Conservation (phyloP, 805 yeast species). For the Yarrowia alimentaria region DNA sequence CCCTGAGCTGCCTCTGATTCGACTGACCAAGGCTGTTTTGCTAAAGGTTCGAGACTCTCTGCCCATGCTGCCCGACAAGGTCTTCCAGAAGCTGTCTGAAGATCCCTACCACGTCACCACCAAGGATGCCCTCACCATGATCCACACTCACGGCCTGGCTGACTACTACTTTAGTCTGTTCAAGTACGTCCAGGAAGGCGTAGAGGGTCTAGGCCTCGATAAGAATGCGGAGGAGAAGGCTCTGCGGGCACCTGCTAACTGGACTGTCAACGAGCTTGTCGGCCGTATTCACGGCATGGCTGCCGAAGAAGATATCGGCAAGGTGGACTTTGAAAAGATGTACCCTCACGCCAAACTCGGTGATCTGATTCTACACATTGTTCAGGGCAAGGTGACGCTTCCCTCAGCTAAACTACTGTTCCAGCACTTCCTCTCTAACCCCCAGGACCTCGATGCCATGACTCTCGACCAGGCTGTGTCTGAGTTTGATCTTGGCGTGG, state of each 20-base stretch:
- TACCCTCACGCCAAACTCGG: conserved; percentile 49
- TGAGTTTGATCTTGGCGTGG: conserved; percentile 45
- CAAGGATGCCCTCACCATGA: conserved; percentile 72
- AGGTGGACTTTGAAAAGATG: conserved; percentile 37
- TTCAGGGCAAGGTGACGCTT: conserved; percentile 51
- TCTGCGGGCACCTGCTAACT: conserved; percentile 53
- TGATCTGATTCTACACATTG: conserved; percentile 54
- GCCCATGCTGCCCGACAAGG: conserved; percentile 63
- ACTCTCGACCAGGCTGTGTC: conserved; percentile 49
- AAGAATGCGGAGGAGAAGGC: conserved; percentile 38
- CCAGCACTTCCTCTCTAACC: conserved; percentile 56
- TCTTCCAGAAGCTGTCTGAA: conserved; percentile 47
- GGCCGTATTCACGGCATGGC: conserved; percentile 51
- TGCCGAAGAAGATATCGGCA: conserved; percentile 52
- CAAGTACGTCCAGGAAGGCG: conserved; percentile 28
- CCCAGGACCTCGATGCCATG: conserved; percentile 40
- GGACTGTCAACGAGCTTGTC: conserved; percentile 78
- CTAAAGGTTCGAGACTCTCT: conserved; percentile 42
- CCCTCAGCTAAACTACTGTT: conserved; percentile 67
- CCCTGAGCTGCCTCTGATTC: conserved; percentile 71
- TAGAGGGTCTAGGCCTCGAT: conserved; percentile 30
- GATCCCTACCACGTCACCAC: conserved; percentile 57
- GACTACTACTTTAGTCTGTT: conserved; percentile 53
- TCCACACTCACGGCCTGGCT: conserved; percentile 52
- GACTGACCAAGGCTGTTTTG: conserved; percentile 47